Evolutionary conservation across 768 basidiomycete species (phyloP), one percentile per base, ranked within the genome.

Genomic region (Amanita pseudoporphyria): DNA sequence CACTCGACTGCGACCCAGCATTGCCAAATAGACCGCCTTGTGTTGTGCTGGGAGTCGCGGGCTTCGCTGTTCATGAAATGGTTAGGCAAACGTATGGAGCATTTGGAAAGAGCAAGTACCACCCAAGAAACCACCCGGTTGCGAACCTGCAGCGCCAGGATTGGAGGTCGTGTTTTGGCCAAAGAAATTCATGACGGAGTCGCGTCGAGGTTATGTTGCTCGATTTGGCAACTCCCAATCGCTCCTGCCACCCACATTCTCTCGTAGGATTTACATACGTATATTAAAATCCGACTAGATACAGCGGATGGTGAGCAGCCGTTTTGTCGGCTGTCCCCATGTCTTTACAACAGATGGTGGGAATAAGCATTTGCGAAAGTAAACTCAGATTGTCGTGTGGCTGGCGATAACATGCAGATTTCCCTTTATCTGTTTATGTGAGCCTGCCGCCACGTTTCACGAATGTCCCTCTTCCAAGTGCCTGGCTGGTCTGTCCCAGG

Each of bases 401-500:
- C n/a, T n/a, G n/a, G n/a, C n/a, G n/a, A n/a, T n/a, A n/a, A n/a
- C n/a, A n/a, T n/a, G n/a, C n/a, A n/a, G n/a, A n/a, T n/a, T n/a
- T n/a, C n/a, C n/a, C n/a, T n/a, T n/a, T n/a, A n/a, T n/a, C n/a
- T n/a, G n/a, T 18, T 12, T n/a, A 6, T 18, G 28, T 6, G n/a
- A 13, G 12, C 28, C 70, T 70, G 51, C 66, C 68, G 53, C 71
- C 70, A 26, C 71, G 64, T 49, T 68, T 65, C 18, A 52, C 64
- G 10, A 12, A 51, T 52, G 51, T 37, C 51, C 38, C 67, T 78
- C 54, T 86, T 87, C 62, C 68, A 82, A 37, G 78, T 86, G 16
- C 78, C 83, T 3, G 84, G 84, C 14, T 87, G 84, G 84, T 71
- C 76, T 26, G 64, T 85, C 12, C 63, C 71, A 32, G 60, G 69